A percentile compares a stretch with the other conserved stretches of the same genome.
These are phyloP conservation scores for Solanum hybrid DNA, from an alignment of 305 asterid species.

Conservation along the genomic window DNA sequence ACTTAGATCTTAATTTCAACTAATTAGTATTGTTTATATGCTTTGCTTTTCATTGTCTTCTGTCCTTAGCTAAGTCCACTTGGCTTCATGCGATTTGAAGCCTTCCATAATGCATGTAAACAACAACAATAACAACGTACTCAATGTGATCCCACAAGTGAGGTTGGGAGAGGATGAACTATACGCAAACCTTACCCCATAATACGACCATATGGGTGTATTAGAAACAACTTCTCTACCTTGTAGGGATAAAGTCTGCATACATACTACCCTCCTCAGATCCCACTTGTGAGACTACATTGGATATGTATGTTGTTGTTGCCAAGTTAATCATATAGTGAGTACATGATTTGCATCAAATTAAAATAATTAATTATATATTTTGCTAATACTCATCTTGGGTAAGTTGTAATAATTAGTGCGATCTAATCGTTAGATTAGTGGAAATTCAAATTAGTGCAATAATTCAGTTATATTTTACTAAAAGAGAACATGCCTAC, in stretches of 20 bases:
- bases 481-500: neutral
- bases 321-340: neutral
- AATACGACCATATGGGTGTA: neutral
- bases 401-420: constrained; percentile 5
- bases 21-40: neutral
- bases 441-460: neutral
- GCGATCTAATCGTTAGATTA: neutral
- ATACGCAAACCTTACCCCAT: too few relatives aligned
- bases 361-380: neutral
- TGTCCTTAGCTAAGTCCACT: neutral
- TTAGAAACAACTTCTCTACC: too few relatives aligned
- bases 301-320: neutral
- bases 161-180: too few relatives aligned
- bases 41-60: neutral
- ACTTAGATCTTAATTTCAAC: neutral
- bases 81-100: neutral
- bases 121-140: neutral
- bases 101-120: neutral
- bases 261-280: neutral
- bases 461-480: neutral
- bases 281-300: neutral
- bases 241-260: too few relatives aligned
- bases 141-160: neutral
- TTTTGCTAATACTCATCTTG: neutral
- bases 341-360: neutral